Evolutionary conservation across 2,329 filamentous ascomycete genomes (phyloP).

Genomic region (Pyricularia pennisetigena): DNA sequence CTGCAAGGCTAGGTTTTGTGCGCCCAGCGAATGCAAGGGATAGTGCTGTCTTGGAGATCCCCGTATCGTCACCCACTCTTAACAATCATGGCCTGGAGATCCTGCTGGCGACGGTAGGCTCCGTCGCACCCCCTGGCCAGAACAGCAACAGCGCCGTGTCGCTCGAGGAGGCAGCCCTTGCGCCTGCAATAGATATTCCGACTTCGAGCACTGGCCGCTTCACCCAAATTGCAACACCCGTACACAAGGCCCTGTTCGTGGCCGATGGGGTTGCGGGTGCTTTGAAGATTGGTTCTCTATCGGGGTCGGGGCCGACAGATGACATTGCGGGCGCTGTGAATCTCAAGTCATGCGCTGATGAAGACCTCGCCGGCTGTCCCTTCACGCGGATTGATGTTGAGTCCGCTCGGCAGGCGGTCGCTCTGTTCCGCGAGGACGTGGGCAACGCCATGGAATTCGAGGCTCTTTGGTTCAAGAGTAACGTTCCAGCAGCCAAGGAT

Average conservation of each 20-base stretch:
- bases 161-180: slow-evolving; percentile 58
- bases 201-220: slow-evolving; percentile 53
- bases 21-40: slow-evolving; percentile 15
- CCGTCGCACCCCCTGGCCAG: slow-evolving; percentile 23
- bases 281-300: slow-evolving; percentile 37
- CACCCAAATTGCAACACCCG: slow-evolving; percentile 65
- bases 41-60: slow-evolving; percentile 44
- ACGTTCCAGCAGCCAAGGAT: slow-evolving; percentile 50
- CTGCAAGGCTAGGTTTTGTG: slow-evolving; percentile 11
- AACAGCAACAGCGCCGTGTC: slow-evolving; percentile 24
- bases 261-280: slow-evolving; percentile 63
- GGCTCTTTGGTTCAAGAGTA: slow-evolving; percentile 63
- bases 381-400: slow-evolving; percentile 54
- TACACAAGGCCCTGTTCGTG: slow-evolving; percentile 72
- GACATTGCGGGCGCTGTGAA: slow-evolving; percentile 49
- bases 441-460: slow-evolving; percentile 64
- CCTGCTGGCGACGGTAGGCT: slow-evolving; percentile 42
- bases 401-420: slow-evolving; percentile 52
- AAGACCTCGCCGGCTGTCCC: slow-evolving; percentile 33
- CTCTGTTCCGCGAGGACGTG: slow-evolving; percentile 58
- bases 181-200: slow-evolving; percentile 63
- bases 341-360: slow-evolving; percentile 11
- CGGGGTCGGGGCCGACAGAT: slow-evolving; percentile 22
- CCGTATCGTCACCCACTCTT: slow-evolving; percentile 52
- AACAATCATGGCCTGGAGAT: slow-evolving; percentile 56